Percentiles rank a stretch among this genome's conserved stretches.
Conservation (phyloP, 1,284 basidiomycete genomes). For the Ustilago bromivora region DNA sequence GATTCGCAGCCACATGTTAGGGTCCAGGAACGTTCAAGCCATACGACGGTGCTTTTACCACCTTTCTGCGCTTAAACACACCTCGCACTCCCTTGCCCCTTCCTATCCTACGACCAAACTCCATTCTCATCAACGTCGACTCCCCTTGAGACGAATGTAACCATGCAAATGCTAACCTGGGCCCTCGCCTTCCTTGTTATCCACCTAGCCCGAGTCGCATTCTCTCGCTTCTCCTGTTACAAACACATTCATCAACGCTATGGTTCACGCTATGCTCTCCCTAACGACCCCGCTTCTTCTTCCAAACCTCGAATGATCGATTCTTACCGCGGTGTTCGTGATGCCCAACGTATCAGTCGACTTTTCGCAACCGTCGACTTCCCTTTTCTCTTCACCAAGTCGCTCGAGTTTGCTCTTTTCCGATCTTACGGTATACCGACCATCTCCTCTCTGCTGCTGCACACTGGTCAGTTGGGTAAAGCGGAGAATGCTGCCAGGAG, state of each 20-base stretch:
- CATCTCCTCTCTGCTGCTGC: slow-evolving; percentile 44
- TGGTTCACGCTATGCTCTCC: slow-evolving; percentile 29
- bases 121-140: background rate
- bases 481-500: slow-evolving; percentile 38
- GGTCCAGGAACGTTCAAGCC: background rate
- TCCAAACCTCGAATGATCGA: slow-evolving; percentile 48
- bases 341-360: slow-evolving; percentile 44
- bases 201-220: slow-evolving; percentile 16
- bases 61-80: background rate
- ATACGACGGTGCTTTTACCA: background rate
- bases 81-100: background rate
- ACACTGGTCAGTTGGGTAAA: slow-evolving; percentile 44
- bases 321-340: slow-evolving; percentile 39
- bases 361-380: slow-evolving; percentile 25
- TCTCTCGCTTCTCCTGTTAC: slow-evolving; percentile 18
- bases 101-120: background rate
- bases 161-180: slow-evolving; percentile 10
- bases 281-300: slow-evolving; percentile 9
- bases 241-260: slow-evolving; percentile 42
- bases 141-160: background rate
- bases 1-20: slow-evolving; percentile 5
- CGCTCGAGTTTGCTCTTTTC: slow-evolving; percentile 50
- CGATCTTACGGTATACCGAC: slow-evolving; percentile 51
- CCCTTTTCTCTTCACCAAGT: slow-evolving; percentile 31
- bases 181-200: slow-evolving; percentile 16